Conservation (phyloP, 495 filamentous ascomycete species). For the Endocarpon pusillum region DNA sequence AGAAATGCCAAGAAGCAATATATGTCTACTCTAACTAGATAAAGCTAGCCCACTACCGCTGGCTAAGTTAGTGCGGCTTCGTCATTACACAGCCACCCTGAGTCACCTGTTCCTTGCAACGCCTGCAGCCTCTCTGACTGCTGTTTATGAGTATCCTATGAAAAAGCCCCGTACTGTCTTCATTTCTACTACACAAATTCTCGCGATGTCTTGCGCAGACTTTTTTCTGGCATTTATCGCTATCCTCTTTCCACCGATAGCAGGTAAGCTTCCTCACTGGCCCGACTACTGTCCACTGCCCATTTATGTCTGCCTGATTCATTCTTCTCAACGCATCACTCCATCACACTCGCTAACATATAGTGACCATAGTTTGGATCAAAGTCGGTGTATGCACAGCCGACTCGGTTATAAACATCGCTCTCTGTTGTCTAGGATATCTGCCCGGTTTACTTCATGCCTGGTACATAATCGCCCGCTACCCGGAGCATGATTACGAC, state of each 20-base stretch:
- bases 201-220: conserved; percentile 56
- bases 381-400: conserved; percentile 86
- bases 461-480: conserved; percentile 94
- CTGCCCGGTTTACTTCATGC: conserved; percentile 84
- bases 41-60: too few species aligned
- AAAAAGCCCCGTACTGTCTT: too few species aligned
- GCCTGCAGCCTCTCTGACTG: too few species aligned
- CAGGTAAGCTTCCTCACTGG: conserved; percentile 43
- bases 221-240: conserved; percentile 77
- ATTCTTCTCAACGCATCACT: conserved; percentile 4
- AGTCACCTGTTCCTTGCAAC: too few species aligned
- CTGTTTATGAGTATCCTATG: too few species aligned
- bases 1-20: too few species aligned
- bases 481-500: conserved; percentile 49
- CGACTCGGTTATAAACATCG: conserved; percentile 89
- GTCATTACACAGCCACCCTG: too few species aligned
- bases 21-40: too few species aligned
- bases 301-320: conserved; percentile 7
- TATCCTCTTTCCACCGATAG: conserved; percentile 83
- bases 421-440: conserved; percentile 75
- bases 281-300: conserved; percentile 2
- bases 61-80: too few species aligned
- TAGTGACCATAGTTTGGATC: conserved; percentile 59
- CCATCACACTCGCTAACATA: conserved; percentile 7
- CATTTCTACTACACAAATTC: too few species aligned